Base-by-base conservation (phyloP, 805 yeast species). In the Sporopachydermia lactativora region DNA sequence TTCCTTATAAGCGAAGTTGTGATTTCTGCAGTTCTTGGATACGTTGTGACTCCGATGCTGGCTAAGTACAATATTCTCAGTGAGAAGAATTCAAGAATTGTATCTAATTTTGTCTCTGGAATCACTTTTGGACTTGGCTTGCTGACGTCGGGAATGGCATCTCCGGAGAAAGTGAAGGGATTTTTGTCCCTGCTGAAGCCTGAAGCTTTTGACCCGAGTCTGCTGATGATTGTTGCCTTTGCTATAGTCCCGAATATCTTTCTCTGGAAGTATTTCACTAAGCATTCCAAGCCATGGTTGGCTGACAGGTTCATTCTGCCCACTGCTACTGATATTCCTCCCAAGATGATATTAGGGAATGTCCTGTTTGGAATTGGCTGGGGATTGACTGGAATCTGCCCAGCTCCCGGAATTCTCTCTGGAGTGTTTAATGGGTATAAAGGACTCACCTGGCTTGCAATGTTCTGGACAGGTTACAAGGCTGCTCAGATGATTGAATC, bases 321-420 rank as follows among this genome's bases (percentile, higher is more conserved):
- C 18, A 13, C 11, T 18, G 28, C 51, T 15, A 52, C 51, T 3
- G 46, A 49, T 2, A 52, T 61, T 2, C 47, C 58, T 0, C 16
- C 38, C 0, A 54, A 52, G 31, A 60, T 71, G 39, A 15, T 71
- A 0, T 3, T 62, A 2, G 77, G 77, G 2, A 58, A 65, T 43
- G 53, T 54, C 0, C 8, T 68, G 4, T 71, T 71, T 47, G 77
- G 77, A 5, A 11, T 64, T 5, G 77, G 76, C 0, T 71, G 77
- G 77, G 76, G 73, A 1, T 24, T 67, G 2, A 48, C 62, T 1
- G 77, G 77, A 1, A 52, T 69, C 3, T 71, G 76, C 48, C 77
- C 77, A 0, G 76, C 73, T 3, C 75, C 77, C 13, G 77, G 68
- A 0, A 41, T 68, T 1, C 34, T 65, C 1, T 50, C 59, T 6